phyloP scores from a whole-genome alignment of 305 asterid genomes.

The Fraxinus ornus region DNA sequence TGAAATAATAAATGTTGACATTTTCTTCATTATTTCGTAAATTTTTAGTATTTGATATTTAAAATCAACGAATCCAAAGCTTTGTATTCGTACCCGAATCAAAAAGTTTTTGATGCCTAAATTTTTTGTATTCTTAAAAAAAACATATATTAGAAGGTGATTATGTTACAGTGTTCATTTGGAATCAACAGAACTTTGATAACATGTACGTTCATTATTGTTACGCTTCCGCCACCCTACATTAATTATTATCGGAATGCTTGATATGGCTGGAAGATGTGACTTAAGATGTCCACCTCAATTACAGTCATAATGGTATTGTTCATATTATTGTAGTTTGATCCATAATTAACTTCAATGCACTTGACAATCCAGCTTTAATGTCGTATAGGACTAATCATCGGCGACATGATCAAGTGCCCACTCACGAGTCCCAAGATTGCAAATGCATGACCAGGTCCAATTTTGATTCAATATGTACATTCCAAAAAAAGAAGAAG shows the following conservation, averaged over 20 bases:
- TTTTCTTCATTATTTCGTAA: no score
- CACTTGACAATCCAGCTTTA: neutral
- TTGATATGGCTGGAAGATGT: neutral
- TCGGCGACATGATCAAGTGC: neutral
- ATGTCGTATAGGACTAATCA: neutral
- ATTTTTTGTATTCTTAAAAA: neutral
- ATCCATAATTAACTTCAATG: neutral
- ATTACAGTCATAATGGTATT: neutral
- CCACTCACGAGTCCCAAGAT: neutral
- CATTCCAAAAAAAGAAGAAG: no score
- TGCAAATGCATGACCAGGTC: neutral
- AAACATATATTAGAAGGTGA: neutral
- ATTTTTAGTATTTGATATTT: no score
- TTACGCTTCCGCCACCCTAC: neutral
- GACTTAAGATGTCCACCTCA: neutral
- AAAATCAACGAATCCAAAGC: neutral
- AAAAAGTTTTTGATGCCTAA: neutral
- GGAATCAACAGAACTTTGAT: neutral
- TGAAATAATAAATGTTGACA: neutral
- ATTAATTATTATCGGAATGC: neutral
- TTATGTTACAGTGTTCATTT: neutral
- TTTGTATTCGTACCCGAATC: neutral
- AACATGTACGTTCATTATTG: neutral
- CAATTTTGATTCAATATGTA: neutral
- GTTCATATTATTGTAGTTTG: neutral